Percentiles rank a stretch among this genome's conserved stretches.
These are phyloP conservation scores for Cladosporium sp. DNA, from an alignment of 2,329 filamentous ascomycete genomes.

Conservation along the genomic window DNA sequence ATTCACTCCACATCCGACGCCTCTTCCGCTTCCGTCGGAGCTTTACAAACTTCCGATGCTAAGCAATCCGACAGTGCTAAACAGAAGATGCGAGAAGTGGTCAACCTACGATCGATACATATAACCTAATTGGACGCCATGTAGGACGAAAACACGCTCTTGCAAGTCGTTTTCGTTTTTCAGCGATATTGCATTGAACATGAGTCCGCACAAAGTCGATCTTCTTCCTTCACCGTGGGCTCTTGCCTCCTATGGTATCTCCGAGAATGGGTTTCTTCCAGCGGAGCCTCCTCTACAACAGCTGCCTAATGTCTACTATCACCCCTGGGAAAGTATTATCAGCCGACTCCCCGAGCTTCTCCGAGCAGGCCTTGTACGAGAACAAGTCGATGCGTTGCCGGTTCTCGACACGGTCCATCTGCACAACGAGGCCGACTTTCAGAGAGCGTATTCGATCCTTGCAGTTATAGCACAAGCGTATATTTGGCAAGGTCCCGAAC, in stretches of 20 bases:
- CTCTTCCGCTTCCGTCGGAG: no score
- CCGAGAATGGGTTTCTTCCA: constrained; percentile 70
- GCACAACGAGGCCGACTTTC: constrained; percentile 81
- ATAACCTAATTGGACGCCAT: not conserved
- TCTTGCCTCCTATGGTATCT: constrained; percentile 21
- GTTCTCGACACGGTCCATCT: constrained; percentile 75
- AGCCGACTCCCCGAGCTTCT: constrained; percentile 77
- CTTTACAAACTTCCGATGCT: no score
- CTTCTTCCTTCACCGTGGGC: constrained; percentile 17
- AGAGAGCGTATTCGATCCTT: constrained; percentile 72
- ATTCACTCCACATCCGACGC: no score
- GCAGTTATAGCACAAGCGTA: constrained; percentile 77
- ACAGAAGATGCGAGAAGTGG: no score
- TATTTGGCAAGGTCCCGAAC: constrained; percentile 75
- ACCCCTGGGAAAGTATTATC: constrained; percentile 81
- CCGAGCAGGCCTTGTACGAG: constrained; percentile 70
- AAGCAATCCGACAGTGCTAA: no score
- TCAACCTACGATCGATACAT: no score
- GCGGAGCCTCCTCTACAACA: constrained; percentile 67
- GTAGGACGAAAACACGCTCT: not conserved
- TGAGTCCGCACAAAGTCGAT: constrained; percentile 23
- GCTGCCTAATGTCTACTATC: constrained; percentile 85
- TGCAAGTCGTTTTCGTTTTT: not conserved
- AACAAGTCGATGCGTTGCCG: constrained; percentile 70
- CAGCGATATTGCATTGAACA: constrained; percentile 8